Base-by-base conservation (phyloP, 352 stramenopile genomes). In the Paralagenidium karlingii region DNA sequence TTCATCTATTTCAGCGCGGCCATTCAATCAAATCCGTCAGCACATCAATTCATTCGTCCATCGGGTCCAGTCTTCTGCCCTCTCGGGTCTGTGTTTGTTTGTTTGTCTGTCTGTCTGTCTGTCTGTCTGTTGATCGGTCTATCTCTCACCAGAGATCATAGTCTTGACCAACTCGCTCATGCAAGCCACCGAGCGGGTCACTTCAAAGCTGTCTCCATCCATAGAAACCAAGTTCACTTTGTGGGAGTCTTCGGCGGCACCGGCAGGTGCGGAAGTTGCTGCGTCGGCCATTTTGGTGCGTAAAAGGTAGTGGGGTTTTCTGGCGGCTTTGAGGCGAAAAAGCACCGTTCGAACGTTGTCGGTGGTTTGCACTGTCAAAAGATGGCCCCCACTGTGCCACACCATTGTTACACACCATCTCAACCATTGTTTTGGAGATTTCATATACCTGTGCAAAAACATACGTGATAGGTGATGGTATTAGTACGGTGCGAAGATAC, bases 141-240 rank as follows among this genome's bases (percentile, higher is more conserved):
- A 44, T 10, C 21, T 49, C 50, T 55, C 44, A 92, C 76, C 92
- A 24, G 96, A 94, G 56, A 98, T 91, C 64, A 98, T 97, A 32
- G 85, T 96, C 64, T 97, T 98, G 31, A 98, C 94, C 24, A 99
- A 77, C 57, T 98, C 94, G 30, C 79, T 96, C 93, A 98, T 98
- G 60, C 85, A 82, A 4, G 94, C 94, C 38, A 99, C 90, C 29
- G 70, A 80, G 20, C 82, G 71, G 31, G 87, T 69, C 24, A 99
- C 87, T 51, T 96, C 70, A 66, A 98, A 98, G 49, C 75, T 83
- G 55, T 98, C 93, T 47, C 94, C 96, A 52, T 99, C 95, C 73
- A 98, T 96, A 10, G 71, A 91, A 24, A 88, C 74, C 16, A 91
- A 50, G 59, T 80, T 86, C 38, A 90, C 77, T 55, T 85, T 88